These are phyloP conservation scores for Sordaria brevicollis DNA, from an alignment of 495 filamentous ascomycete genomes.

Conservation along the genomic window DNA sequence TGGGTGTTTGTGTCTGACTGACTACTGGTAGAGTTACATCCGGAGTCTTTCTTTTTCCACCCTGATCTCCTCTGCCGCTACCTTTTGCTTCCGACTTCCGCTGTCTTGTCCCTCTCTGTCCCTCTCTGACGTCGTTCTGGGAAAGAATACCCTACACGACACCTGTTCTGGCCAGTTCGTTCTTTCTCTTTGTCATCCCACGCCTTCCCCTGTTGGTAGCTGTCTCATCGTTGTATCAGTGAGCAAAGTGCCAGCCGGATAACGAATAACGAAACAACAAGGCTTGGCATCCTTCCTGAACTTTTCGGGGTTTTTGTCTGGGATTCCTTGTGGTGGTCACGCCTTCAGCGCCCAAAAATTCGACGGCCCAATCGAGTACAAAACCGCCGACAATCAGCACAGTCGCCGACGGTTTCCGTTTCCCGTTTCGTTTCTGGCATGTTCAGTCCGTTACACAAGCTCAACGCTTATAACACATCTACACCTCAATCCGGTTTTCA, in stretches of 20 bases:
- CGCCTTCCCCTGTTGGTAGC: background rate
- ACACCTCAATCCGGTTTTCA: slow-evolving; percentile 14
- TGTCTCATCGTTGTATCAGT: background rate
- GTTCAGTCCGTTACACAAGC: slow-evolving; percentile 4
- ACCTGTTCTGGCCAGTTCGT: background rate
- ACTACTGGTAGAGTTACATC: too few relatives aligned
- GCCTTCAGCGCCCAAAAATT: background rate
- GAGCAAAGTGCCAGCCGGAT: background rate
- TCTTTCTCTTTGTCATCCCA: background rate
- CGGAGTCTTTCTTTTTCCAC: background rate
- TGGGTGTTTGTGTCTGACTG: too few relatives aligned
- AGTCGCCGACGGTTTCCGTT: background rate
- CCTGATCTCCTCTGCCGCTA: background rate
- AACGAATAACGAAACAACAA: background rate
- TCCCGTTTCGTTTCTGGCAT: background rate
- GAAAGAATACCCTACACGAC: background rate
- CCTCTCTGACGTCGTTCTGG: background rate
- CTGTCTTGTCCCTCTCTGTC: too few relatives aligned
- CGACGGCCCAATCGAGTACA: background rate
- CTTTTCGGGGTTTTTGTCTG: background rate
- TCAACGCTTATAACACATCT: slow-evolving; percentile 7
- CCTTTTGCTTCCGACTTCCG: too few relatives aligned
- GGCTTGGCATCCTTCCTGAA: background rate
- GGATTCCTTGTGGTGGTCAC: background rate
- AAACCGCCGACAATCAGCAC: background rate